A percentile compares a stretch with the other conserved stretches of the same genome.
Evolutionary conservation across 306 rosid species (phyloP).

Genomic region (Begonia loranthoides): DNA sequence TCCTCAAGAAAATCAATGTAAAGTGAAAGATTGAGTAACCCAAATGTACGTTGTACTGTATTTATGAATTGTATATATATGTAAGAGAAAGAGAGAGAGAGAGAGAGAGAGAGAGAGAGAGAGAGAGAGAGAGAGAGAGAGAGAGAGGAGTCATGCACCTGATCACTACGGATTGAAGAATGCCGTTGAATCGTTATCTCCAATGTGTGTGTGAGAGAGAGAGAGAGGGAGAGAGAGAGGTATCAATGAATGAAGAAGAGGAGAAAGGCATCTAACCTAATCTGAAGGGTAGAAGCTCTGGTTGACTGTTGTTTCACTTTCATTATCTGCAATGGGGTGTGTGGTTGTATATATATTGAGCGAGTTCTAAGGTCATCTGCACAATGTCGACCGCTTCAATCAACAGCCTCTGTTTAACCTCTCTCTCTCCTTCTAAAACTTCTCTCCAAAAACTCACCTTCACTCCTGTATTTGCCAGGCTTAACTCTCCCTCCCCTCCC

Average conservation of each 20-base stretch:
- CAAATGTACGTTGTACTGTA: too few relatives aligned
- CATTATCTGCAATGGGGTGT: conserved; percentile 27
- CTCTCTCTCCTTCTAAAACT: conserved; percentile 25
- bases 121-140: not conserved
- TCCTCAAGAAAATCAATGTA: too few relatives aligned
- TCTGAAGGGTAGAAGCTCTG: conserved; percentile 66
- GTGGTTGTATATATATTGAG: conserved; percentile 13
- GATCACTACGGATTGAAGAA: not conserved
- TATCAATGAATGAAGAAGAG: not conserved
- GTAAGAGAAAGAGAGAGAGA: not conserved
- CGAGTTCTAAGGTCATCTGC: conserved; percentile 7
- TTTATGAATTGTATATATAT: too few relatives aligned
- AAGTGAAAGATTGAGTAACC: too few relatives aligned
- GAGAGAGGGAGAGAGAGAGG: not conserved
- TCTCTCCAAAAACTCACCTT: conserved; percentile 31
- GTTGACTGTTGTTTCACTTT: conserved; percentile 47
- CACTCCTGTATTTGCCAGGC: conserved; percentile 38
- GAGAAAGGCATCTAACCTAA: conserved; percentile 35
- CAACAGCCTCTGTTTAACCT: conserved; percentile 40
- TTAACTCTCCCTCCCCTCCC: conserved; percentile 32
- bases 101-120: too few relatives aligned
- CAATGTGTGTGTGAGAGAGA: not conserved
- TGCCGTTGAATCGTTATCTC: not conserved
- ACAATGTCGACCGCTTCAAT: conserved; percentile 73
- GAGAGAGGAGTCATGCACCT: too few relatives aligned